phyloP scores from a whole-genome alignment of 2,329 filamentous ascomycete species.

The Phaeosphaeriaceae sp. region DNA sequence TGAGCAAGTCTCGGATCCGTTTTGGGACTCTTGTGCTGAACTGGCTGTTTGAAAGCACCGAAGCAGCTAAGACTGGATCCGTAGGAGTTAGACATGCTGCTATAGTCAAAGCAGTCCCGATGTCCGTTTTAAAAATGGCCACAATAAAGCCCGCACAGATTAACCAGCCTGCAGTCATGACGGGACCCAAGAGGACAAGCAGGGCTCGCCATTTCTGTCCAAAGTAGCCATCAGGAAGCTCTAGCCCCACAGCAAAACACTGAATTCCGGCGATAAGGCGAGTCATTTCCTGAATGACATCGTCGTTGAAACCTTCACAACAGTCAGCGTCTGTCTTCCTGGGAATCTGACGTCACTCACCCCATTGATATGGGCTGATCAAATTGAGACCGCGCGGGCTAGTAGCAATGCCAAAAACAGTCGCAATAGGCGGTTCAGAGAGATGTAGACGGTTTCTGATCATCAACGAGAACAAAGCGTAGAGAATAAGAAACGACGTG shows the following conservation, averaged over 20 bases:
- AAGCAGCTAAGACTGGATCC: constrained; percentile 62
- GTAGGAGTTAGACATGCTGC: constrained; percentile 64
- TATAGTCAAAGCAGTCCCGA: constrained; percentile 57
- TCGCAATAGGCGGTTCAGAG: constrained; percentile 57
- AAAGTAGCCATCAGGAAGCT: constrained; percentile 55
- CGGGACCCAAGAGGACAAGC: constrained; percentile 57
- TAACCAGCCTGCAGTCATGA: constrained; percentile 59
- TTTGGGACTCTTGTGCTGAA: constrained; percentile 61
- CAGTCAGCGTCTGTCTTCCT: not conserved
- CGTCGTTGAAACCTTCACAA: constrained; percentile 39
- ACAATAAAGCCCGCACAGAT: constrained; percentile 56
- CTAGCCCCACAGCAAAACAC: constrained; percentile 47
- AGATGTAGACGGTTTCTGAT: constrained; percentile 57
- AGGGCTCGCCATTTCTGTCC: constrained; percentile 60
- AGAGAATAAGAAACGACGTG: constrained; percentile 54
- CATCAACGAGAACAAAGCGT: constrained; percentile 55
- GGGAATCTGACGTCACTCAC: constrained; percentile 6
- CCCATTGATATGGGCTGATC: constrained; percentile 52
- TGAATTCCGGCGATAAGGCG: constrained; percentile 56
- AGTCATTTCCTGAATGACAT: constrained; percentile 51
- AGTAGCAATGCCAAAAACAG: constrained; percentile 53
- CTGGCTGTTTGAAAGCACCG: constrained; percentile 59
- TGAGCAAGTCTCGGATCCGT: constrained; percentile 58
- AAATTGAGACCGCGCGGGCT: constrained; percentile 51
- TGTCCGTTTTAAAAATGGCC: constrained; percentile 54